Percentiles rank a stretch among this genome's conserved stretches.
phyloP scores from a whole-genome alignment of 306 rosid species.

The Cucumis melo region DNA sequence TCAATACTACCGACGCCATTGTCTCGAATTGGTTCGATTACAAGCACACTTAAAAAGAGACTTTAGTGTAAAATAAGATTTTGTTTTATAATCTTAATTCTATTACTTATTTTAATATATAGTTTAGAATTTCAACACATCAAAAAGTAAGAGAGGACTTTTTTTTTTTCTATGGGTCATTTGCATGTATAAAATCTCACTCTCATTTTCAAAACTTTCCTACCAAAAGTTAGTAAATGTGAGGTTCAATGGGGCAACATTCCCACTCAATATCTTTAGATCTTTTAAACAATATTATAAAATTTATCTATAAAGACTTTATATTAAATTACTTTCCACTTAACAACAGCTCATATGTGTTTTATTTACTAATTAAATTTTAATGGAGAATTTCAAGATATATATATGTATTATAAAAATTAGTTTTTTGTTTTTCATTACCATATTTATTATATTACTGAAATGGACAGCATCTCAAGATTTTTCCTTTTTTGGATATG shows the following conservation, averaged over 20 bases:
- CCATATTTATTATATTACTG: neutral
- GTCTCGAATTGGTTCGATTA: neutral
- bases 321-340: neutral
- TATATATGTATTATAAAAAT: neutral
- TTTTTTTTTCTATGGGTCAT: neutral
- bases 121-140: neutral
- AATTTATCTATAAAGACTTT: neutral
- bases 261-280: neutral
- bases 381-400: neutral
- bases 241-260: neutral
- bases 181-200: neutral
- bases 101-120: neutral
- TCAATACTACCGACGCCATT: neutral
- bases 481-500: neutral
- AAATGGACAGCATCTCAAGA: neutral
- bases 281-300: neutral
- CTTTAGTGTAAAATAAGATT: neutral
- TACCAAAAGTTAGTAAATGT: neutral
- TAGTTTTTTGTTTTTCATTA: neutral
- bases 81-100: neutral
- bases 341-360: neutral
- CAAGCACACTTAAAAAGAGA: neutral
- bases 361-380: neutral
- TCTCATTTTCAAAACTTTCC: neutral
- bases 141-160: neutral